Base-by-base conservation (phyloP, 1,284 basidiomycete genomes). In the Malassezia equina region DNA sequence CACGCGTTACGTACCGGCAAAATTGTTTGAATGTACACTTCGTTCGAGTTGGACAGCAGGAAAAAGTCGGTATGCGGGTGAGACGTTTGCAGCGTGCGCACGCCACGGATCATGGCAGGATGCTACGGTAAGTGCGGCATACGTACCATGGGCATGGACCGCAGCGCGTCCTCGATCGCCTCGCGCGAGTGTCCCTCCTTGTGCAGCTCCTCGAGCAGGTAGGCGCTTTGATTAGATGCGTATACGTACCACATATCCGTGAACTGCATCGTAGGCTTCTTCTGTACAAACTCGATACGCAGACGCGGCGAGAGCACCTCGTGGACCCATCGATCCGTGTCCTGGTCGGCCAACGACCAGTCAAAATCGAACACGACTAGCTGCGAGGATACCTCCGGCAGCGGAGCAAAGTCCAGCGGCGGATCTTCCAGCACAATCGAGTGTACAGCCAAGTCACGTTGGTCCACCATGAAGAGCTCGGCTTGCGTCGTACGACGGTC, bases 351-450 rank as follows among this genome's bases (percentile, higher is more conserved):
- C 29, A 74, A 51, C 8, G 71, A 88, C 91, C 91, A 96, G 81
- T 98, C 93, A 78, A 96, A 96, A 77, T 98, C 93, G 67, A 87
- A 96, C 15, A 96, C 85, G 62, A 96, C 80, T 43, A 95, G 83
- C 75, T 93, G 88, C 64, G 58, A 59, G 9, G 56, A 56, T 2
- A 65, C 63, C 8, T 31, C 28, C 9, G 67, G 61, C 9, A 71
- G 42, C 15, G 70, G 61, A 4, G 32, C 55, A 34, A 57, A 48
- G 45, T 57, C 51, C 29, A 57, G 40, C 36, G 44, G 36, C 7
- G 55, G 55, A 25, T 57, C 55, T 34, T 57, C 55, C 2, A 57
- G 49, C 43, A 57, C 55, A 23, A 52, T 33, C 17, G 55, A 57
- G 17, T 36, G 17, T 40, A 45, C 55, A 13, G 55, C 55, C 6